Conservation (phyloP, 2,329 filamentous ascomycete genomes). For the Alternaria tenuissima region DNA sequence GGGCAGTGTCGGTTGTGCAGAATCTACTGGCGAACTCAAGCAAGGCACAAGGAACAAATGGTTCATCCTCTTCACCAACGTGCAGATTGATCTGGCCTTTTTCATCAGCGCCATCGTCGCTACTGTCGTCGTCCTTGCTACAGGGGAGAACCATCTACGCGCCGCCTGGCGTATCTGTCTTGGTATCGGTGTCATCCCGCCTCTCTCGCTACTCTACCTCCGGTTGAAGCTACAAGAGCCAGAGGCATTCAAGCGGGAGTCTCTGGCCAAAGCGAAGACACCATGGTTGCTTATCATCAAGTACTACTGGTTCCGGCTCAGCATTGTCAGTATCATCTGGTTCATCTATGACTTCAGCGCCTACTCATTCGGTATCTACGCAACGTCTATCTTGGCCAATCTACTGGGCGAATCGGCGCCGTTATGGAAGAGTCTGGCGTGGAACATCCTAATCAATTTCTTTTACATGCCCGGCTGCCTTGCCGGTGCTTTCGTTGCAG, state of each 20-base stretch:
- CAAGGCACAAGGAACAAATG: slow-evolving; percentile 80
- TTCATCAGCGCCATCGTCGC: slow-evolving; percentile 70
- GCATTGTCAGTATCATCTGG: slow-evolving; percentile 65
- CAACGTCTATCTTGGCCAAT: slow-evolving; percentile 73
- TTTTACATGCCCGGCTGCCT: slow-evolving; percentile 89
- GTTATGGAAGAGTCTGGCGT: slow-evolving; percentile 82
- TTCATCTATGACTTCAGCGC: slow-evolving; percentile 74
- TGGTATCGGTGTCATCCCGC: slow-evolving; percentile 61
- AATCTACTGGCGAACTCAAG: slow-evolving; percentile 84
- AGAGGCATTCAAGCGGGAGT: slow-evolving; percentile 61
- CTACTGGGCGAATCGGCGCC: slow-evolving; percentile 67
- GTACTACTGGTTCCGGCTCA: slow-evolving; percentile 64
- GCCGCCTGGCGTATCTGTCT: slow-evolving; percentile 85
- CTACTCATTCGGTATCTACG: slow-evolving; percentile 89
- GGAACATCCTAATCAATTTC: slow-evolving; percentile 86
- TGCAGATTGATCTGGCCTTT: slow-evolving; percentile 86
- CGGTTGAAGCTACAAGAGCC: slow-evolving; percentile 63
- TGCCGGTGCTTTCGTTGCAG: slow-evolving; percentile 77
- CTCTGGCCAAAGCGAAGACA: slow-evolving; percentile 57
- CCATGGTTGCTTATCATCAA: slow-evolving; percentile 56
- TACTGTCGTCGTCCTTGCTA: slow-evolving; percentile 65
- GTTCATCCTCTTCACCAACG: slow-evolving; percentile 84
- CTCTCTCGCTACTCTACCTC: slow-evolving; percentile 65
- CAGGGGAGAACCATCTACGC: slow-evolving; percentile 68
- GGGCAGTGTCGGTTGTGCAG: slow-evolving; percentile 83